Evolutionary conservation across 129 eudicot genomes (phyloP), one percentile per base, ranked within the genome.

Genomic region (Smallanthus sonchifolius): DNA sequence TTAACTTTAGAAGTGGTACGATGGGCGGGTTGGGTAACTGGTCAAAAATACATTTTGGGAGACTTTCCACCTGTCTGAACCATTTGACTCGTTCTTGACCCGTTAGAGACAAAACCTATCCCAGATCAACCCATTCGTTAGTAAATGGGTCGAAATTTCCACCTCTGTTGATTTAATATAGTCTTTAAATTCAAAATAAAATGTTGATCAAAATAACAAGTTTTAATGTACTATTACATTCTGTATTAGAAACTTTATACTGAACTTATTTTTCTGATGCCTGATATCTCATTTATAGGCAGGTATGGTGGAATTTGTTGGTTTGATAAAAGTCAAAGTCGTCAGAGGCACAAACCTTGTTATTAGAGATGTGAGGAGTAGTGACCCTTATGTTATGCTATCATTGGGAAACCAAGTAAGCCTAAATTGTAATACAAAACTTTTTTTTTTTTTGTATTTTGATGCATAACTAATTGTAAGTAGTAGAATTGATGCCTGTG

Each of bases 291-390:
- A 49, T 77, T 68, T 80, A 75, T 84, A 93, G 98, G 97, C 96
- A 83, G 98, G 98, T 72, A 93, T 93, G 98, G 87, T 93, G 24
- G 98, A 93, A 83, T 93, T 93, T 80, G 84, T 93, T 44, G 98
- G 98, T 32, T 75, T 93, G 83, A 93, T 93, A 59, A 90, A 93
- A 63, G 98, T 90, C 68, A 90, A 88, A 70, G 90, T 93, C 73
- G 96, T 93, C 57, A 81, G 83, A 90, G 98, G 98, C 75, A 88
- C 83, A 45, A 84, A 90, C 69, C 83, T 93, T 61, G 98, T 87
- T 74, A 68, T 93, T 43, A 84, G 98, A 30, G 98, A 93, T 86
- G 83, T 93, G 83, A 74, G 88, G 75, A 82, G 89, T 16, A 93
- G 98, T 79, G 98, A 93, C 75, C 98, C 98, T 34, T 93, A 93